A percentile compares a stretch with the other conserved stretches of the same genome.
phyloP scores from a whole-genome alignment of 2,329 filamentous ascomycete genomes.

The Paecilomyces fulvus region DNA sequence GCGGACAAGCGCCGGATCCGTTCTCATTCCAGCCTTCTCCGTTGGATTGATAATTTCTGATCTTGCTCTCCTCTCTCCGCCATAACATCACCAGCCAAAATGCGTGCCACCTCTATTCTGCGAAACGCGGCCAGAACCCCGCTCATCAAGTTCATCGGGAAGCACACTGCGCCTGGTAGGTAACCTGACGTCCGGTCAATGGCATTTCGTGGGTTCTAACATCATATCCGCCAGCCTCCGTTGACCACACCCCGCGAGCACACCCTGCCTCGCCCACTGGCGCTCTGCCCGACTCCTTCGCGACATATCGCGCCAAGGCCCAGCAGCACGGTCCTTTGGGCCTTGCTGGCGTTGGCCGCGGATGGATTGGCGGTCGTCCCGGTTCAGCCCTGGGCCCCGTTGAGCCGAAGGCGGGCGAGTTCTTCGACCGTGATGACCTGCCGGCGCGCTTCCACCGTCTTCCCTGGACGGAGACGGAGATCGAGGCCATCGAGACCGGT shows the following conservation, averaged over 20 bases:
- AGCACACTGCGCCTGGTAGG: constrained; percentile 38
- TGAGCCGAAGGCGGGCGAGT: constrained; percentile 61
- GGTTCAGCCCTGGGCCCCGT: constrained; percentile 68
- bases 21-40: constrained; percentile 3
- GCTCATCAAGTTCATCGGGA: constrained; percentile 44
- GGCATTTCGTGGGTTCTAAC: background rate
- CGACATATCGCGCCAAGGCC: constrained; percentile 53
- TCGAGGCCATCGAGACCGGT: constrained; percentile 90
- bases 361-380: constrained; percentile 49
- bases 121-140: constrained; percentile 36
- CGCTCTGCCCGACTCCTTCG: constrained; percentile 53
- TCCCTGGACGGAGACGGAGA: constrained; percentile 70
- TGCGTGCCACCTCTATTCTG: constrained; percentile 36
- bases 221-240: constrained; percentile 23
- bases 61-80: constrained; percentile 3
- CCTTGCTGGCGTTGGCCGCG: constrained; percentile 25
- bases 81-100: constrained; percentile 16
- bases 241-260: constrained; percentile 48
- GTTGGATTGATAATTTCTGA: constrained; percentile 4
- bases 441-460: constrained; percentile 72
- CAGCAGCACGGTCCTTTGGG: constrained; percentile 56
- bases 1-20: background rate
- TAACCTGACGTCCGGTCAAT: constrained; percentile 3
- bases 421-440: constrained; percentile 83
- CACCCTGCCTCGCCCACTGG: constrained; percentile 51